Base-by-base conservation (phyloP, 75 land plant genomes). In the Pinus tabuliformis region DNA sequence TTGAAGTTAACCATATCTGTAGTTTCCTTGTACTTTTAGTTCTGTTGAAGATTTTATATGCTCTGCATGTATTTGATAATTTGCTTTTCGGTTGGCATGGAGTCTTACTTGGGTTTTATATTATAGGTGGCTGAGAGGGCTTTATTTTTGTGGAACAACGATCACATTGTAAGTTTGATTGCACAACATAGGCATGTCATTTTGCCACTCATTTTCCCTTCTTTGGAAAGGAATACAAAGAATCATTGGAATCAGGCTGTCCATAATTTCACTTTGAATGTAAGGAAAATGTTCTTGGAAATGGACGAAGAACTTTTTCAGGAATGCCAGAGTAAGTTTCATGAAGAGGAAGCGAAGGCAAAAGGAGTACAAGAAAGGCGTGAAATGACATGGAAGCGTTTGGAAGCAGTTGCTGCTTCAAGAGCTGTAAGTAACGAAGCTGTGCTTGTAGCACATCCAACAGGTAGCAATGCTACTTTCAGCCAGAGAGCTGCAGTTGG, bases 211-310 rank as follows among this genome's bases (percentile, higher is more conserved):
- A 73, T 88, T 21, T 73, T 86, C 54, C 83, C 88, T 24, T 75
- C 85, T 4, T 56, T 86, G 68, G 90, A 88, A 56, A 86, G 77
- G 73, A 88, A 88, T 62, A 79, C 75, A 3, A 81, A 57, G n/a
- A 80, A 68, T 62, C 90, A 88, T 68, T 88, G 90, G 90, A 88
- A 88, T 77, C 88, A 78, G 59, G 85, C 88, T 45, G 90, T 88
- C 30, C 83, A 83, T 56, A 86, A 86, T 58, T 62, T 88, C 20
- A 86, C 88, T 56, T 59, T 72, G 39, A 88, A 88, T 73, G 88
- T 88, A 21, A 79, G 83, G 42, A 88, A 88, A 76, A 81, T 88
- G 83, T 86, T 88, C 70, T 71, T 65, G 22, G 88, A 88, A 72
- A 86, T 88, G 90, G 90, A 88, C 20, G 85, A 79, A 16, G 86